Percentiles rank a stretch among this genome's conserved stretches.
Evolutionary conservation across 768 basidiomycete genomes (phyloP).

Genomic region (Termitomyces sp.): DNA sequence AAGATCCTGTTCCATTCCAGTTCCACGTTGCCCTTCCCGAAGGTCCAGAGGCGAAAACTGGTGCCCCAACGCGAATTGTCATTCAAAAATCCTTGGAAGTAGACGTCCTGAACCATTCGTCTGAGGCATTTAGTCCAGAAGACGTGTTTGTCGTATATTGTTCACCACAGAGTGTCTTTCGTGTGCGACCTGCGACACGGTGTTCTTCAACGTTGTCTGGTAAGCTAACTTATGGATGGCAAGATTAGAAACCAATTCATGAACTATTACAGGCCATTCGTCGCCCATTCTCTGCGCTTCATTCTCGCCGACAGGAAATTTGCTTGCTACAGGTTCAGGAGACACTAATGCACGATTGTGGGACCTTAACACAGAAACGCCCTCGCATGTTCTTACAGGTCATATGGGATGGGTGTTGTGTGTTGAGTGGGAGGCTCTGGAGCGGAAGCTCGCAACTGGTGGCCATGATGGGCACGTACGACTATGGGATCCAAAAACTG

Average conservation of each 20-base stretch:
- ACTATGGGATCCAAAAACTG: constrained; percentile 91
- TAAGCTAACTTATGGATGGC: constrained; percentile 20
- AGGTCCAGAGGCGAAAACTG: constrained; percentile 37
- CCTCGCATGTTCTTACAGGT: constrained; percentile 79
- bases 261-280: constrained; percentile 59
- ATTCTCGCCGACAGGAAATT: constrained; percentile 89
- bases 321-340: constrained; percentile 92
- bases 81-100: constrained; percentile 79
- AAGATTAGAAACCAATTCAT: not conserved
- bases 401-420: constrained; percentile 97
- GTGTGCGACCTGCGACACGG: constrained; percentile 87
- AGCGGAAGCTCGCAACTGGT: constrained; percentile 86
- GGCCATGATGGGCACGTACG: constrained; percentile 91
- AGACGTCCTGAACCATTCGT: constrained; percentile 73
- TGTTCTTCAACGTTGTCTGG: constrained; percentile 92
- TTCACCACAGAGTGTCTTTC: constrained; percentile 93
- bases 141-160: constrained; percentile 86
- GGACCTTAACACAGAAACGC: constrained; percentile 91
- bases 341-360: constrained; percentile 91
- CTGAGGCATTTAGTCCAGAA: constrained; percentile 73
- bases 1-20: constrained; percentile 88
- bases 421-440: constrained; percentile 95
- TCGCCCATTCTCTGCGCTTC: constrained; percentile 93
- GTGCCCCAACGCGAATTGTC: constrained; percentile 69
- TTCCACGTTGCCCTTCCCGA: constrained; percentile 81